phyloP scores from a whole-genome alignment of 805 yeast species.

The Zygoascus biomembranicola region DNA sequence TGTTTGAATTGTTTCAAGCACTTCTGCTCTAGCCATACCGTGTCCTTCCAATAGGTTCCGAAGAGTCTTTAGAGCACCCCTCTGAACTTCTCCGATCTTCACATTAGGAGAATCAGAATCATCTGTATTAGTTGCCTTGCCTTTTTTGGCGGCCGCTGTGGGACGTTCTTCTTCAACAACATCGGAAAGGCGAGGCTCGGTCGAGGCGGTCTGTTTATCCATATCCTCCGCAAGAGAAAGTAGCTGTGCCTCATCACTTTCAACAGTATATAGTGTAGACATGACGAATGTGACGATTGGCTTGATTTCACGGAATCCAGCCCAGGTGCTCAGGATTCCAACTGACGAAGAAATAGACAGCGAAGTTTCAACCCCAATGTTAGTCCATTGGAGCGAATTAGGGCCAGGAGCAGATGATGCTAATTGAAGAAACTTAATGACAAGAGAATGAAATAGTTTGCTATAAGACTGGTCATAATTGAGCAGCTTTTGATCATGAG shows the following conservation, averaged over 20 bases:
- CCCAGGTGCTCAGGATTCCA: slow-evolving; percentile 25
- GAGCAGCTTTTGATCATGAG: slow-evolving; percentile 55
- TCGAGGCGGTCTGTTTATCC: not conserved
- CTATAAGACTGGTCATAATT: slow-evolving; percentile 57
- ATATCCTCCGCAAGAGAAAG: slow-evolving; percentile 3
- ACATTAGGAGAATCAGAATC: not conserved
- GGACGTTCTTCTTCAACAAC: not conserved
- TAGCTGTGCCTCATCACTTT: slow-evolving; percentile 3
- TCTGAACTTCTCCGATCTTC: not conserved
- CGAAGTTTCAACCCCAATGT: slow-evolving; percentile 40
- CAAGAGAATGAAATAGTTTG: slow-evolving; percentile 34
- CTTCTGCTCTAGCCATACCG: slow-evolving; percentile 40
- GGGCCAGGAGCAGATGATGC: slow-evolving; percentile 28
- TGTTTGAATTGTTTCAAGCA: slow-evolving; percentile 54
- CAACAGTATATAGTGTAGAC: slow-evolving; percentile 13
- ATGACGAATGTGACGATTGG: slow-evolving; percentile 21
- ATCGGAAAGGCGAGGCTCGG: not conserved
- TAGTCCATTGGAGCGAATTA: slow-evolving; percentile 17
- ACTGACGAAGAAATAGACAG: slow-evolving; percentile 26
- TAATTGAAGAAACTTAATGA: slow-evolving; percentile 17
- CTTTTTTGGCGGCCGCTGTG: not conserved
- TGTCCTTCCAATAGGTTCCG: slow-evolving; percentile 2
- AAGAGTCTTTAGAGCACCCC: slow-evolving; percentile 11
- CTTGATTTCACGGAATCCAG: slow-evolving; percentile 23
- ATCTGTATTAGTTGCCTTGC: not conserved